Conservation (phyloP, 352 stramenopile species). For the Lagenidium sp. region DNA sequence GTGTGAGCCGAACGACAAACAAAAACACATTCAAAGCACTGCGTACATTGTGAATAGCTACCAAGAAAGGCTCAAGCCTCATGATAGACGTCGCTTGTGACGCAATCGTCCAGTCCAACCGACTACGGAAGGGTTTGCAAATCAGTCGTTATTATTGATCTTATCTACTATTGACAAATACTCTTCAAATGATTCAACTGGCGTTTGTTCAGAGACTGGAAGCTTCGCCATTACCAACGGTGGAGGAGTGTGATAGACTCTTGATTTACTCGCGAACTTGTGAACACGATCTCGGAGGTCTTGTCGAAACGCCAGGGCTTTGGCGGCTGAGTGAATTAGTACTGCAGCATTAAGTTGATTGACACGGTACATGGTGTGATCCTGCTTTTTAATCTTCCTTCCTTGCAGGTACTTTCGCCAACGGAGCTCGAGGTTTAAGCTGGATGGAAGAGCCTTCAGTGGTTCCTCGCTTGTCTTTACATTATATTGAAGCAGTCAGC, state of each 20-base stretch:
- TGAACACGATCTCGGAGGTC: slow-evolving; percentile 38
- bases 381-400: slow-evolving; percentile 46
- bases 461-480: slow-evolving; percentile 37
- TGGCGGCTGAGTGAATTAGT: slow-evolving; percentile 39
- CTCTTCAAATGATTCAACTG: no score
- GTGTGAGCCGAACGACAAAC: no score
- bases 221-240: not conserved
- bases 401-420: slow-evolving; percentile 40
- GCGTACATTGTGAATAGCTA: no score
- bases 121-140: no score
- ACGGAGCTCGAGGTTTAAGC: slow-evolving; percentile 44
- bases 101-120: no score
- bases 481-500: not conserved
- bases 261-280: slow-evolving; percentile 10
- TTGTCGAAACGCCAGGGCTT: slow-evolving; percentile 34
- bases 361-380: slow-evolving; percentile 32
- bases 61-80: no score
- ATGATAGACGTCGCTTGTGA: no score
- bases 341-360: slow-evolving; percentile 44
- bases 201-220: not conserved
- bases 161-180: no score
- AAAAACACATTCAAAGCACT: no score
- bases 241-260: slow-evolving; percentile 2
- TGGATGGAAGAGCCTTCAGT: slow-evolving; percentile 32
- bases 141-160: no score